Conservation (phyloP, 116 monocot genomes). For the Iris pallida region DNA sequence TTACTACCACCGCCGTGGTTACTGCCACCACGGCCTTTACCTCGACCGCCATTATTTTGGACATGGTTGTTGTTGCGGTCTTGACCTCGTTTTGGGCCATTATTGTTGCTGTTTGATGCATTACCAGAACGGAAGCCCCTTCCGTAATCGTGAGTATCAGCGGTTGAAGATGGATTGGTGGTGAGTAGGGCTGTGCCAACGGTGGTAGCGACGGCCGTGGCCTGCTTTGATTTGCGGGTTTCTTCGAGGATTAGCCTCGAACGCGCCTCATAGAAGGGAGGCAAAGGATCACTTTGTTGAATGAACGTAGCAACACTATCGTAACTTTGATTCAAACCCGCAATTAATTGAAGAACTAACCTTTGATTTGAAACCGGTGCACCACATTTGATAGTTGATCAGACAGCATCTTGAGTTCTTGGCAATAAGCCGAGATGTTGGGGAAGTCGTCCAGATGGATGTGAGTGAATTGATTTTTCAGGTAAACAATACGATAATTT, state of each 20-base stretch:
- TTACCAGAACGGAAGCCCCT: no score
- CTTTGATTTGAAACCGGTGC: neutral
- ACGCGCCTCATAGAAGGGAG: neutral
- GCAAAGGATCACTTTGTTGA: neutral
- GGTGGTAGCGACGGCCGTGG: neutral
- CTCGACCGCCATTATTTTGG: no score
- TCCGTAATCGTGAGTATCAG: neutral
- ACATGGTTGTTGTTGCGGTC: neutral
- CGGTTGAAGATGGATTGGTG: neutral
- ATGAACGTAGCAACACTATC: neutral
- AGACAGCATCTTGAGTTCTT: neutral
- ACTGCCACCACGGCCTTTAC: neutral
- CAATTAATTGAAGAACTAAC: neutral
- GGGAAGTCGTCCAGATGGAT: neutral
- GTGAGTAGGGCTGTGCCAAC: neutral
- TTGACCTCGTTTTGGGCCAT: neutral
- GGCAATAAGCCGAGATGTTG: neutral
- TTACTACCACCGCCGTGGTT: neutral
- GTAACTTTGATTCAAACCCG: neutral
- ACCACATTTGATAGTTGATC: neutral
- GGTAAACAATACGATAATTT: neutral
- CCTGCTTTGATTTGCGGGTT: no score
- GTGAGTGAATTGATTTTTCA: neutral
- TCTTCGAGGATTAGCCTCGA: neutral
- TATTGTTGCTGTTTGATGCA: neutral